Conservation (phyloP, 2,329 filamentous ascomycete genomes). For the Cadophora malorum region DNA sequence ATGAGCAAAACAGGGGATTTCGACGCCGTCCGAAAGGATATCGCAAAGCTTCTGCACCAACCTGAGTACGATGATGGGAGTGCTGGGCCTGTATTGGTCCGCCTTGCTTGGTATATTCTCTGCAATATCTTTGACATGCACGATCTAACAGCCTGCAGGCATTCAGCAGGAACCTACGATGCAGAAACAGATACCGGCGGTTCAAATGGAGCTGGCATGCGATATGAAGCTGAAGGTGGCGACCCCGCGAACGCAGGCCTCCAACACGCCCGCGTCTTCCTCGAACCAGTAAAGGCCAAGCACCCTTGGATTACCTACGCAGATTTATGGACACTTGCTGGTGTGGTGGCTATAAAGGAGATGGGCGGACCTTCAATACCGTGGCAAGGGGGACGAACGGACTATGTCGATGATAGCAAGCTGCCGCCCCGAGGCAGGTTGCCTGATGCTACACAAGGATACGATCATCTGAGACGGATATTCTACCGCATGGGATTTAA, state of each 20-base stretch:
- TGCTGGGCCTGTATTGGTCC: conserved; percentile 67
- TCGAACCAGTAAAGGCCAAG: conserved; percentile 64
- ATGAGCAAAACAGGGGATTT: conserved; percentile 67
- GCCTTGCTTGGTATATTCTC: conserved; percentile 62
- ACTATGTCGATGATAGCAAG: conserved; percentile 66
- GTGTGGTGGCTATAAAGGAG: conserved; percentile 62
- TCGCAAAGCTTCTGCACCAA: conserved; percentile 60
- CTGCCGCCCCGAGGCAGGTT: conserved; percentile 63
- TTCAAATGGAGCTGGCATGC: conserved; percentile 70
- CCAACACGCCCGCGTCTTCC: conserved; percentile 67
- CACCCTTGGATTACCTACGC: conserved; percentile 70
- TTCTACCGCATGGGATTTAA: conserved; percentile 67
- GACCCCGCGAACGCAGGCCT: conserved; percentile 70
- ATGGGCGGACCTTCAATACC: conserved; percentile 64
- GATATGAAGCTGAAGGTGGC: conserved; percentile 68
- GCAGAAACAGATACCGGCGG: conserved; percentile 64
- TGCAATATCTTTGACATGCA: background rate
- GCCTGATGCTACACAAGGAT: conserved; percentile 59
- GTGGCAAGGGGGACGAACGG: conserved; percentile 65
- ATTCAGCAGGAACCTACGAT: conserved; percentile 69
- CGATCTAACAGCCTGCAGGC: conserved; percentile 50
- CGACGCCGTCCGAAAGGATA: conserved; percentile 61
- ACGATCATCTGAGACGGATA: conserved; percentile 60
- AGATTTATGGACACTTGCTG: conserved; percentile 69
- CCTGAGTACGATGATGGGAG: conserved; percentile 70